Percentiles rank a stretch among this genome's conserved stretches.
Conservation (phyloP, 495 filamentous ascomycete genomes). For the Lineolata rhizophorae region DNA sequence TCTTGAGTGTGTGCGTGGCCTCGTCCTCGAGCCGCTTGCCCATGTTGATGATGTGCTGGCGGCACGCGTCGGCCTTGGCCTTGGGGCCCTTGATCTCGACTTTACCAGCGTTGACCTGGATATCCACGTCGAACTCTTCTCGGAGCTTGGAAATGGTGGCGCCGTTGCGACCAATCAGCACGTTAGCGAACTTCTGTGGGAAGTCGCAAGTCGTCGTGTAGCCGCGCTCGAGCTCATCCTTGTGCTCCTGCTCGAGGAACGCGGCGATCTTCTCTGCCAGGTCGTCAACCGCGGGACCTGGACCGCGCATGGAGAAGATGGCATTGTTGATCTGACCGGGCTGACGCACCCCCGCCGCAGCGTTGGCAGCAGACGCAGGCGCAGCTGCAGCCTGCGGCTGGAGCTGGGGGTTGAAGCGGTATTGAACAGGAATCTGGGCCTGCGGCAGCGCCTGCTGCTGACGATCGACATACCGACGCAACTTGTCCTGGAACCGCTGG, state of each 20-base stretch:
- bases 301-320: conserved; percentile 76
- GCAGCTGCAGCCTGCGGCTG: neutral
- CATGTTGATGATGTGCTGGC: conserved; percentile 48
- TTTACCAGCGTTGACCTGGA: conserved; percentile 58
- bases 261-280: conserved; percentile 43
- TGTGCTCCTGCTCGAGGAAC: conserved; percentile 65
- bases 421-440: conserved; percentile 50
- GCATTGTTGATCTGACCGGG: conserved; percentile 30
- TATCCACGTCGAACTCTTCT: conserved; percentile 93
- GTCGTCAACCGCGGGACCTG: conserved; percentile 41
- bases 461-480: conserved; percentile 50
- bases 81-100: conserved; percentile 51
- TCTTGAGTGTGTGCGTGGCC: conserved; percentile 63
- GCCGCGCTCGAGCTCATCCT: conserved; percentile 73
- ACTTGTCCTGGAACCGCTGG: conserved; percentile 58
- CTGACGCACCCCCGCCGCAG: too few relatives aligned
- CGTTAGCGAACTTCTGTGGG: conserved; percentile 81
- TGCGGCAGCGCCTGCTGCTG: conserved; percentile 46
- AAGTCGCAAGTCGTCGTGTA: conserved; percentile 74
- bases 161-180: conserved; percentile 77
- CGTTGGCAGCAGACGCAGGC: too few relatives aligned
- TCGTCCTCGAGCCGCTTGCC: conserved; percentile 72
- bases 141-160: conserved; percentile 90
- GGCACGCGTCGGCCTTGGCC: conserved; percentile 66
- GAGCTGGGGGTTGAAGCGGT: conserved; percentile 23